Base-by-base conservation (phyloP, 805 yeast genomes). In the Cyberlindnera mrakii region DNA sequence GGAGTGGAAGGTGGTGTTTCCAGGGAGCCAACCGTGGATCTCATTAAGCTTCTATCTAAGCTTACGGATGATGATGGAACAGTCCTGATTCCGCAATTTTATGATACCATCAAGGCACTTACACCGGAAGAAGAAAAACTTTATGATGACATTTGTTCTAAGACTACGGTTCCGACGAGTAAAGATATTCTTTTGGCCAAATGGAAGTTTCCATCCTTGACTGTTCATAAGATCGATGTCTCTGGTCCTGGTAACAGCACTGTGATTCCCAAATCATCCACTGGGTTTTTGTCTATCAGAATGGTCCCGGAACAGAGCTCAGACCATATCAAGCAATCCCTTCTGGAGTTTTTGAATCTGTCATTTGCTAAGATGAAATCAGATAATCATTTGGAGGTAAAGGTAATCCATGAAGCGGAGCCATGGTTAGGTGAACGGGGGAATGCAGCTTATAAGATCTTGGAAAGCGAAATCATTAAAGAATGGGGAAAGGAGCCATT, bases 1-100 rank as follows among this genome's bases (percentile, higher is more conserved):
- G 99, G 99, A 48, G 93, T 93, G 9, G 95, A 89, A 64, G 99
- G 99, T 40, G 98, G 98, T 46, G 81, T 84, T 8, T 76, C 78
- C 47, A 73, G 84, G 44, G 99, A 91, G 54, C 97, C 99, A 2
- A 81, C 95, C 0, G 77, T 86, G 66, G 98, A 91, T 58, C 63
- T 91, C 62, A 74, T 90, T 33, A 83, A 81, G 41, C 56, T 91
- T 15, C 64, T 90, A 18, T 75, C 91, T 2, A 74, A 77, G 41
- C 66, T 91, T 42, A 76, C 80, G 31, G 64, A 66, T 47, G 79
- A 77, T 41, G 68, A 71, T 27, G 82, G 84, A 6, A 64, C 62
- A 40, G 77, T 85, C 6, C 56, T 63, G 20, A 70, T 90, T 6
- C 93, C 95, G 0, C 74, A 74, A 7, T 89, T 88, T 50, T 80